Evolutionary conservation across 176 grass and related monocot genomes (phyloP).

Genomic region (Pontederia paniculata): DNA sequence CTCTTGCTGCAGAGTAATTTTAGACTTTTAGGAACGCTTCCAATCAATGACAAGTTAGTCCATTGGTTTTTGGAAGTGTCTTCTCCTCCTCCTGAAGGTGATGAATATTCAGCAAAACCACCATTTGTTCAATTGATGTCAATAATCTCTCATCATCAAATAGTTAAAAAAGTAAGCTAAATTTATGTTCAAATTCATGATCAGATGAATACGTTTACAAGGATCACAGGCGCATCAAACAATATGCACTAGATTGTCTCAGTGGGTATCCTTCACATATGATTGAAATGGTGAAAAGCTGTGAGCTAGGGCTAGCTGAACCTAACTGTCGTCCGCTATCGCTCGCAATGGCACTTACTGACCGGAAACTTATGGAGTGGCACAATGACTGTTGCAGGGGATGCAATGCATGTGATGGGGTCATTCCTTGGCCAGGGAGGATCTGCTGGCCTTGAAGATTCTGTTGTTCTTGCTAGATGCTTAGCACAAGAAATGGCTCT

Average conservation of each 20-base stretch:
- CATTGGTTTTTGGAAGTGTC: background rate
- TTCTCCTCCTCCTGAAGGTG: conserved; percentile 4
- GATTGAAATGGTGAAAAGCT: conserved; percentile 14
- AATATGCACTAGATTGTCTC: too few relatives aligned
- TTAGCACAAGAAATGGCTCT: too few relatives aligned
- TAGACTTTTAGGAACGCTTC: conserved; percentile 14
- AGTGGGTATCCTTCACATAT: too few relatives aligned
- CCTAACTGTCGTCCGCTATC: conserved; percentile 17
- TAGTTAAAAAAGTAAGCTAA: background rate
- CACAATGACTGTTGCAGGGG: too few relatives aligned
- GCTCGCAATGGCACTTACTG: conserved; percentile 37
- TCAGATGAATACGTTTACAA: too few relatives aligned
- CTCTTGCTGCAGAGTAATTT: background rate
- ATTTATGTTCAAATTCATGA: too few relatives aligned
- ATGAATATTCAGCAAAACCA: background rate
- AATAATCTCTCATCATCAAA: background rate
- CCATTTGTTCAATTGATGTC: background rate
- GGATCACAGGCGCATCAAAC: too few relatives aligned
- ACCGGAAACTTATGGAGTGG: too few relatives aligned
- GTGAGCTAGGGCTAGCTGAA: conserved; percentile 24
- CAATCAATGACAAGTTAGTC: conserved; percentile 18
- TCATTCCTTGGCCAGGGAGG: too few relatives aligned
- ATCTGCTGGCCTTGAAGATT: too few relatives aligned
- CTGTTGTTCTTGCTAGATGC: too few relatives aligned
- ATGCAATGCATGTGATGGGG: too few relatives aligned